Conservation (phyloP, 2,329 filamentous ascomycete species). For the Ascochyta koolunga region DNA sequence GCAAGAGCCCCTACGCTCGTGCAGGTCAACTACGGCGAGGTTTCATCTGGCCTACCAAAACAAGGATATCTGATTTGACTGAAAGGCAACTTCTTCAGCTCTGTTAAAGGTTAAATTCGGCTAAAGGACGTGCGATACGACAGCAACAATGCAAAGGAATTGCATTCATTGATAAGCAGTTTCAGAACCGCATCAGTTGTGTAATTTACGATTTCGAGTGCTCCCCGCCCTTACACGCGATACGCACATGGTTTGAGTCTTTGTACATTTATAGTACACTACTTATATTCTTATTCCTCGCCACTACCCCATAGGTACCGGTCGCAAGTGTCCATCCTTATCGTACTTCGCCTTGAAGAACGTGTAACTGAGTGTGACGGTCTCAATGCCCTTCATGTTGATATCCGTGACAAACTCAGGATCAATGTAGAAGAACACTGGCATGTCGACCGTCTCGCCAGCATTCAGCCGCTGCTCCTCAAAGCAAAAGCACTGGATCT, state of each 20-base stretch:
- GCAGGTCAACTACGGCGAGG: neutral
- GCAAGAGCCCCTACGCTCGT: neutral
- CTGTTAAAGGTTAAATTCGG: neutral
- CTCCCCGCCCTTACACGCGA: neutral
- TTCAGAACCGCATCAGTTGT: neutral
- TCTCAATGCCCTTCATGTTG: constrained; percentile 92
- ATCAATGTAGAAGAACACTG: constrained; percentile 98
- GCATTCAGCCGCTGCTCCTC: constrained; percentile 93
- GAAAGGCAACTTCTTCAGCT: neutral
- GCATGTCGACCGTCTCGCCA: constrained; percentile 98
- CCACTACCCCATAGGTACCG: constrained; percentile 52
- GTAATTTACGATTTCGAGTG: neutral
- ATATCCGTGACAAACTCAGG: constrained; percentile 91
- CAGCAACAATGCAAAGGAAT: neutral
- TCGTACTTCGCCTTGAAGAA: constrained; percentile 96
- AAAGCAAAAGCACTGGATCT: constrained; percentile 99
- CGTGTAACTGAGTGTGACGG: constrained; percentile 93
- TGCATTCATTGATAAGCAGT: neutral
- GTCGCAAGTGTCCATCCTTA: constrained; percentile 73
- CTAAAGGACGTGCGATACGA: neutral
- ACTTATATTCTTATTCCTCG: neutral
- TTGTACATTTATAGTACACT: constrained; percentile 18
- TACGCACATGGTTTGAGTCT: neutral
- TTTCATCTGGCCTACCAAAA: neutral
- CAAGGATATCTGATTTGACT: neutral